A percentile compares a stretch with the other conserved stretches of the same genome.
These are phyloP conservation scores for Clonostachys rhizophaga DNA, from an alignment of 2,329 filamentous ascomycete species.

Conservation along the genomic window DNA sequence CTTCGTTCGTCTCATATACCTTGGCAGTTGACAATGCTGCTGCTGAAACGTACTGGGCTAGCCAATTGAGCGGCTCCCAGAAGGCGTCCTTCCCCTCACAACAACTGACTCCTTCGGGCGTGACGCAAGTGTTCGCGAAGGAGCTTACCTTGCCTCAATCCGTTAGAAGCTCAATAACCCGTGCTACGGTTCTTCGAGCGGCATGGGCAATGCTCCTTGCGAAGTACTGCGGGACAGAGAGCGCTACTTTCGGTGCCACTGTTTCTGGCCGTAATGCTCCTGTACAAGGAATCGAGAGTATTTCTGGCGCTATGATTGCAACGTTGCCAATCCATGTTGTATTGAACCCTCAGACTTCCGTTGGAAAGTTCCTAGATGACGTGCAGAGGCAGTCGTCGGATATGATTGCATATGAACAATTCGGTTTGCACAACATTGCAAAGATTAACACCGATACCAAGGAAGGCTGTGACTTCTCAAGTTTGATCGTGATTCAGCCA, in stretches of 20 bases:
- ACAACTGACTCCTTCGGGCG: neutral
- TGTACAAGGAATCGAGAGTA: slow-evolving; percentile 5
- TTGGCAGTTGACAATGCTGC: neutral
- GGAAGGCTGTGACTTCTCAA: slow-evolving; percentile 1
- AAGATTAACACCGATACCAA: slow-evolving; percentile 4
- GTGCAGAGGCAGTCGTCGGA: slow-evolving; percentile 8
- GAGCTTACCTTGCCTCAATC: neutral
- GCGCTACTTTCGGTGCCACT: slow-evolving; percentile 13
- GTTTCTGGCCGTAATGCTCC: slow-evolving; percentile 14
- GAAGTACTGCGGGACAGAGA: slow-evolving; percentile 7
- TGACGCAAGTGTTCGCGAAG: slow-evolving; percentile 1
- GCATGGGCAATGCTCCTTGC: slow-evolving; percentile 18
- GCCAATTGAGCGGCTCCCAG: slow-evolving; percentile 2
- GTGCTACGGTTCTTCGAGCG: slow-evolving; percentile 12
- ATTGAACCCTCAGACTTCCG: slow-evolving; percentile 3
- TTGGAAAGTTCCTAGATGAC: slow-evolving; percentile 4
- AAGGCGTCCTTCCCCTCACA: slow-evolving; percentile 1
- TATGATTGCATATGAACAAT: slow-evolving; percentile 14
- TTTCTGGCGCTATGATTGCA: slow-evolving; percentile 8
- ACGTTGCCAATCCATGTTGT: slow-evolving; percentile 9
- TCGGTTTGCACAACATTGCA: slow-evolving; percentile 9
- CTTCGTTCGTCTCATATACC: slow-evolving; percentile 5
- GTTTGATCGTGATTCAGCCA: slow-evolving; percentile 1
- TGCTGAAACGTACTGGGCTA: slow-evolving; percentile 4
- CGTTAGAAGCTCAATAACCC: slow-evolving; percentile 7